Evolutionary conservation across 805 yeast species (phyloP), one percentile per base, ranked within the genome.

Genomic region (Yarrowia phangngaensis): DNA sequence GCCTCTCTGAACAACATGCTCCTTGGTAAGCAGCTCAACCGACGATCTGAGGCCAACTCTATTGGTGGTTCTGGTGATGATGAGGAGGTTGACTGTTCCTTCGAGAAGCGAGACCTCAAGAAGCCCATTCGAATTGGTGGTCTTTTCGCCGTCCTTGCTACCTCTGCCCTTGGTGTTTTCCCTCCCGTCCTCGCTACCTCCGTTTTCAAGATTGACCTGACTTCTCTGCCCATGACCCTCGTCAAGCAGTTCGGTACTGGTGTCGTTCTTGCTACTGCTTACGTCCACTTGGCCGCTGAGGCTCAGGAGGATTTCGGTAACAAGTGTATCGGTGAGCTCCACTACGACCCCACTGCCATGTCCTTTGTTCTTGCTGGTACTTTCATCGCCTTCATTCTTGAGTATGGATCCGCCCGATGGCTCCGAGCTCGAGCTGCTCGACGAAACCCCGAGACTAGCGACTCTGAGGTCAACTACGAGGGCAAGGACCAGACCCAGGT

Each of bases 161-260:
- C 70, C 1, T 62, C 68, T 32, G 63, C 61, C 2, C 52, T 66
- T 29, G 71, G 70, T 1, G 57, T 65, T 13, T 61, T 62, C 48
- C 60, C 64, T 28, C 71, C 71, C 4, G 51, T 67, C 17, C 47
- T 64, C 20, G 54, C 65, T 2, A 58, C 60, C n/a, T 51, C 57
- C 6, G 45, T 50, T 2, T 27, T 47, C 29, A 50, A 50, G 8
- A 19, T 50, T 8, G n/a, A 26, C 33, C 27, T 33, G 2, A 27
- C 45, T 20, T 47, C 50, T 3, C 22, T 30, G 4, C 32, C 60
- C 19, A 50, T 58, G 19, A 50, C 82, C 59, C 61, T 79, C 33
- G 79, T 84, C 43, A 83, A 82, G 58, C 83, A 73, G 64, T 84
- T 84, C 61, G 94, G 94, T 53, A 80, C 89, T 2, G 94, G 94